Base-by-base conservation (phyloP, 2,329 filamentous ascomycete genomes). In the Penicillium griseofulvum region DNA sequence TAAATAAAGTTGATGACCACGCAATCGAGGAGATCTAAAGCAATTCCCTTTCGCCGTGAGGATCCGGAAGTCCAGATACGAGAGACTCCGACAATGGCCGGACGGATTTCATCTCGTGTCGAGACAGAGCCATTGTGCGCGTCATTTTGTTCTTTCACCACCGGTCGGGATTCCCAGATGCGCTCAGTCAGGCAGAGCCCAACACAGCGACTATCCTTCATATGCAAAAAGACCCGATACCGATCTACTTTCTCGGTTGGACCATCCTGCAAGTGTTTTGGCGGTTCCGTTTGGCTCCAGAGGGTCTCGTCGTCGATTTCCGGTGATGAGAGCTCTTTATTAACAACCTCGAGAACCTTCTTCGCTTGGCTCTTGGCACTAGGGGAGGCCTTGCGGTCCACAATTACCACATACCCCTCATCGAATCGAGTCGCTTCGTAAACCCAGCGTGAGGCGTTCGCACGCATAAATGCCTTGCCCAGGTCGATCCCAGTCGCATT, bases 11-110 rank as follows among this genome's bases (percentile, higher is more conserved):
- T 78, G 54, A 73, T 76, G 52, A 80, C 74, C 24, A 82, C 81
- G 52, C 76, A 79, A 56, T 87, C 81, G 17, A 87, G 68, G 43
- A 88, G 70, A 52, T 78, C 76, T 49, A 78, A 78, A 4, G 84
- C 85, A 49, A 87, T 79, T 9, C 83, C 83, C 60, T 80, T 78
- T 39, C 81, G 73, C 31, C 85, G 78, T 55, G 82, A 80, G 2
- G 78, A 75, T 6, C 76, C 78, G 8, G 81, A 83, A 0, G 83
- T 85, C 86, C 86, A 88, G 61, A 88, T 84, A 29, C 86, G 79
- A 24, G 85, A 86, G 26, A 88, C 80, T 17, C 84, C 83, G 51
- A 87, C 76, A n/a, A 81, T 74, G 3, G 81, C 83, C 3, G 76
- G 71, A 26, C 77, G 68, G 5, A 73, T 62, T 43, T 75, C 71